Base-by-base conservation (phyloP, 352 stramenopile genomes). In the Globisporangium acanthophoron region DNA sequence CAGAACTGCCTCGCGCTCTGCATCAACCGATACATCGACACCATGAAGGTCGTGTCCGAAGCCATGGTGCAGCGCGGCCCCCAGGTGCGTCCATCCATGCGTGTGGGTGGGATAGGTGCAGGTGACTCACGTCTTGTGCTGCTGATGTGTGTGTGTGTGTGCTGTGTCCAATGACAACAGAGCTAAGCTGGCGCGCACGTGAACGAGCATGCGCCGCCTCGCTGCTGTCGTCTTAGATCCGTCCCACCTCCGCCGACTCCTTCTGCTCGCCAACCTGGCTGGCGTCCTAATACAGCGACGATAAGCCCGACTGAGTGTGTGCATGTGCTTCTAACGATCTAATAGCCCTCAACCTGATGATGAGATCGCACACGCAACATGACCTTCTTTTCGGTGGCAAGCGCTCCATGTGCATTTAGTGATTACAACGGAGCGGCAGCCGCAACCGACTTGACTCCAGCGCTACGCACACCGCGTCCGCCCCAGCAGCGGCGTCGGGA, bases 11-110 rank as follows among this genome's bases (percentile, higher is more conserved):
- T 96, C 33, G 81, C 81, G 52, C 69, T 94, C 48, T 96, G 87
- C 66, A 90, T 93, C 62, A 92, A 96, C 67, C 65, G 87, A 73
- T 96, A 96, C 80, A 91, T 96, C 54, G 85, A 96, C 67, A 94
- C 87, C 29, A 94, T 96, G 85, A 92, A 94, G 71, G 80, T 90
- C 37, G 87, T 96, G 31, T 94, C 83, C 52, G 74, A 93, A 56
- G 67, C 80, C 31, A 91, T 96, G 79, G 72, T 80, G 47, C 71
- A 90, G 69, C 84, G 84, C 45, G 80, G 80, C 31, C 69, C 71
- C 13, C 75, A 87, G 74, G 78, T 88, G 35, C 51, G 50, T 66
- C 5, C 15, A 20, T 27, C 6, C 18, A 5, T 37, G 29, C 18
- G 20, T 21, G 7, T 18, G 35, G 8, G 9, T 13, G 9, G 11